Conservation (phyloP, 1,284 basidiomycete genomes). For the Ceratobasidium sp. region DNA sequence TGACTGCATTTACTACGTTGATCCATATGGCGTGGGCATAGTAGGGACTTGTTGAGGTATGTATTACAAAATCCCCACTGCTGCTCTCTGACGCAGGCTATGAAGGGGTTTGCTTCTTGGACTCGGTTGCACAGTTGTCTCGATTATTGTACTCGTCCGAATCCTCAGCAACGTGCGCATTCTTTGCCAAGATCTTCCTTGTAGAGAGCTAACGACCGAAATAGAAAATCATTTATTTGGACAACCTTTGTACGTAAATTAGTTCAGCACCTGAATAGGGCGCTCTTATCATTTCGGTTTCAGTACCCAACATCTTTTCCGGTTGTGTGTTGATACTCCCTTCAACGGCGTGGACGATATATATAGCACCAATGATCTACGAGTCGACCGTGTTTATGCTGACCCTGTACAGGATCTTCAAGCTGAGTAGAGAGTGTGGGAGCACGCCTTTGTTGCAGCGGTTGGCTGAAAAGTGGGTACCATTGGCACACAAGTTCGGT, state of each 20-base stretch:
- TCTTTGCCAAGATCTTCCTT: not conserved
- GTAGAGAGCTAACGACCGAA: not conserved
- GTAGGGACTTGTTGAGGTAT: no score
- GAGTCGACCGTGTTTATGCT: not conserved
- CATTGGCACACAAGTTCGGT: not conserved
- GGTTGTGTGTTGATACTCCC: conserved; percentile 21
- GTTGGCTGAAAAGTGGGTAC: conserved; percentile 8
- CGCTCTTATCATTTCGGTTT: not conserved
- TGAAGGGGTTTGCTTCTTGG: not conserved
- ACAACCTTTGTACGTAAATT: conserved; percentile 7
- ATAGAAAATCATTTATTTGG: conserved; percentile 8
- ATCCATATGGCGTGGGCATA: not conserved
- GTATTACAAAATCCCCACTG: no score
- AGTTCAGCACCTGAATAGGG: not conserved
- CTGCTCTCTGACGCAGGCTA: not conserved
- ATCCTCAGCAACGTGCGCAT: not conserved
- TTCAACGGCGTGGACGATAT: conserved; percentile 4
- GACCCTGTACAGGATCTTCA: conserved; percentile 12
- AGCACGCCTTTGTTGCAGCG: conserved; percentile 8
- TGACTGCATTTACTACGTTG: no score
- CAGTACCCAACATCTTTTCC: conserved; percentile 6
- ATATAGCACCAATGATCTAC: conserved; percentile 1
- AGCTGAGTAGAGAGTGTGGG: conserved; percentile 9
- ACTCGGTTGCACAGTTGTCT: not conserved
- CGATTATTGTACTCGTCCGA: not conserved